phyloP scores from a whole-genome alignment of 345 rosid species.

The Euphorbia peplus region DNA sequence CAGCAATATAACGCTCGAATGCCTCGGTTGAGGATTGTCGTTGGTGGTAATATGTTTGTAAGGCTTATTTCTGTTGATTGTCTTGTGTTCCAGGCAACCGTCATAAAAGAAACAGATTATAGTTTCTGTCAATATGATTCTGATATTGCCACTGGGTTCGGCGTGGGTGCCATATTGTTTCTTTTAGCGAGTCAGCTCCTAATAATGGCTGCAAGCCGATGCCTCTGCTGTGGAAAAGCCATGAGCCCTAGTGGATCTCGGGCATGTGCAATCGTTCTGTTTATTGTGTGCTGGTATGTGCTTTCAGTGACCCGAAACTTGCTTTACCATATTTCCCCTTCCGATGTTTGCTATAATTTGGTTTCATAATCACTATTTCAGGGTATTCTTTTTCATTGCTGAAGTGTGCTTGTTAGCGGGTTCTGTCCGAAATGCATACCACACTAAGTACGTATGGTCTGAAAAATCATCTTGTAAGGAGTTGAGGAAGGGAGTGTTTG shows the following conservation, averaged over 20 bases:
- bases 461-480: conserved; percentile 37
- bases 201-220: conserved; percentile 60
- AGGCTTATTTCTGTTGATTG: not conserved
- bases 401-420: conserved; percentile 85
- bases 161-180: conserved; percentile 58
- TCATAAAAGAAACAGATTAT: conserved; percentile 12
- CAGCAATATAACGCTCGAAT: too few relatives aligned
- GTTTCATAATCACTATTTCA: conserved; percentile 25
- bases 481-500: conserved; percentile 78
- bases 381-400: conserved; percentile 85
- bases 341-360: not conserved
- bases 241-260: conserved; percentile 73
- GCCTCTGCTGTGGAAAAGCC: conserved; percentile 82
- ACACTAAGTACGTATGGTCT: conserved; percentile 56
- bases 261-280: conserved; percentile 70
- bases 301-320: not conserved
- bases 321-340: not conserved
- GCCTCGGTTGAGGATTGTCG: too few relatives aligned
- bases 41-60: not conserved
- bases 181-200: conserved; percentile 68
- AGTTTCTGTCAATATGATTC: conserved; percentile 68
- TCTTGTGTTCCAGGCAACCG: conserved; percentile 20
- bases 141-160: conserved; percentile 75
- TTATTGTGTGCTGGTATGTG: conserved; percentile 73
- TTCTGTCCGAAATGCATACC: conserved; percentile 79